Base-by-base conservation (phyloP, 2,329 filamentous ascomycete species). In the Cryphonectria radicalis region DNA sequence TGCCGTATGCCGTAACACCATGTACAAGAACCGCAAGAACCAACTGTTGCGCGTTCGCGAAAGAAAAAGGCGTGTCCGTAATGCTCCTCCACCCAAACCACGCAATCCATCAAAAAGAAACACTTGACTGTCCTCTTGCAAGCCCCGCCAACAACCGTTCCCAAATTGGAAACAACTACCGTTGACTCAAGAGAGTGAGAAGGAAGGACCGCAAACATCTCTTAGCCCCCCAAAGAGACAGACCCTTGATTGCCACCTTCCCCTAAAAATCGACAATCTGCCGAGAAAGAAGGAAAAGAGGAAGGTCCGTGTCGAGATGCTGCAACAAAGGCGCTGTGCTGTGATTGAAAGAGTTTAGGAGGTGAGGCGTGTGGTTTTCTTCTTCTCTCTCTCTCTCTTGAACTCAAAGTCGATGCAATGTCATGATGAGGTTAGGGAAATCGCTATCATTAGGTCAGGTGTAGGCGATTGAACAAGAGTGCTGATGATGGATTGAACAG, bases 21-120 rank as follows among this genome's bases (percentile, higher is more conserved):
- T 62, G 59, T 62, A 62, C 59, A 62, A 40, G 32, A 62, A 65
- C 40, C 35, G 65, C 65, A 42, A 32, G n/a, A 67, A 59, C 28
- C 28, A 11, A n/a, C 22, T 10, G 22, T 50, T 37, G 35, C 65
- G 35, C 22, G 35, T 62, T 62, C 59, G 22, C 22, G 17, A 64
- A 40, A n/a, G 55, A 14, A 37, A 10, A 28, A 40, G 17, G 46
- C 28, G 14, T 32, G 7, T 50, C 25, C 50, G 8, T 11, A 1
- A 1, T 17, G 4, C 8, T n/a, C 6, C 14, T n/a, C 40, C 40
- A 6, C 19, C 46, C 46, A 50, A n/a, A 50, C 25, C 60, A 25
- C 32, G 32, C 22, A 17, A 14, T 5, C 4, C 7, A 42, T 59
- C 53, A 37, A 46, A 25, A 35, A 59, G 3, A 46, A 46, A 46